These are phyloP conservation scores for Bruguiera hainesii DNA, from an alignment of 441 rosid species.

Conservation along the genomic window DNA sequence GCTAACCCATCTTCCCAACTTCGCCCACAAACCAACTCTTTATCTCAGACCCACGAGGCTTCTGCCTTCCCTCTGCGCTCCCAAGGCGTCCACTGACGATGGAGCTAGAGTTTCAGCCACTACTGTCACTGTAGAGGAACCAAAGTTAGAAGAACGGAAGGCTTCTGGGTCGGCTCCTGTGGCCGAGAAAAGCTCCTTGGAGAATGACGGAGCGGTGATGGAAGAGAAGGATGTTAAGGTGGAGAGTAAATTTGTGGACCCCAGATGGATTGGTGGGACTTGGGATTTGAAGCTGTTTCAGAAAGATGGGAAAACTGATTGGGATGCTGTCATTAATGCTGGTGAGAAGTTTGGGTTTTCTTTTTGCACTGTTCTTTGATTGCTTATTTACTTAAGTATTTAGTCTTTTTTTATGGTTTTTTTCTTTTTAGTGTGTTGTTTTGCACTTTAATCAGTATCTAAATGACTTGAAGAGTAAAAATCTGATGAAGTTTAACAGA, in stretches of 20 bases:
- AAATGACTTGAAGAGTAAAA: no score
- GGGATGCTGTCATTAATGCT: constrained; percentile 94
- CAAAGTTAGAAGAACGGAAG: constrained; percentile 16
- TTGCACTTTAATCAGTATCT: no score
- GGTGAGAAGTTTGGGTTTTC: constrained; percentile 36
- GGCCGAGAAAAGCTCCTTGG: constrained; percentile 15
- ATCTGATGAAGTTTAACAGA: no score
- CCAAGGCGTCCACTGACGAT: constrained; percentile 36
- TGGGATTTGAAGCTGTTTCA: constrained; percentile 82
- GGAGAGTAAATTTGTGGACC: constrained; percentile 45
- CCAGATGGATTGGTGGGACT: constrained; percentile 76
- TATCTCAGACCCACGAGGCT: constrained; percentile 25
- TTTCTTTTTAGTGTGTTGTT: neutral
- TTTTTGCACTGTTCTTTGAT: neutral
- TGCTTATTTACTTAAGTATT: neutral
- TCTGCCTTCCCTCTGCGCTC: constrained; percentile 14
- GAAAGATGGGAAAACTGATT: constrained; percentile 58
- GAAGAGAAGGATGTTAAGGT: constrained; percentile 17
- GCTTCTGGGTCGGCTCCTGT: constrained; percentile 10
- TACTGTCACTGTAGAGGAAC: constrained; percentile 29
- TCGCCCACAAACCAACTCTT: constrained; percentile 23
- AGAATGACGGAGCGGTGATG: constrained; percentile 35
- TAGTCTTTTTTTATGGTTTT: neutral
- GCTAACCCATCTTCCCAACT: constrained; percentile 26
- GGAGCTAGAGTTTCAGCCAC: constrained; percentile 40